Evolutionary conservation across 176 grass and related monocot genomes (phyloP).

Genomic region (Urochloa ruziziensis): DNA sequence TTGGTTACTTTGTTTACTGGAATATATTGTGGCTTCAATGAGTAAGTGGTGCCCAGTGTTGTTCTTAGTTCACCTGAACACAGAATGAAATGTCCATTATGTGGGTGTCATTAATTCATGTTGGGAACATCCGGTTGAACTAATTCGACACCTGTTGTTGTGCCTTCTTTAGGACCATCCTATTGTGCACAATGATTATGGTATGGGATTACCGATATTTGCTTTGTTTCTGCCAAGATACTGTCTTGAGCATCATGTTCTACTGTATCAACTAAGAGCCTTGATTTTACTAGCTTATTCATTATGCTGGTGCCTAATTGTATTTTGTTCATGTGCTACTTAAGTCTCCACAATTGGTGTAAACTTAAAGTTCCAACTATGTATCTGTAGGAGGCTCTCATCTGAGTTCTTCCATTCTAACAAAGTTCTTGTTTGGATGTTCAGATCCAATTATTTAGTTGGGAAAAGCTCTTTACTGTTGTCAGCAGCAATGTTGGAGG

Average conservation of each 20-base stretch:
- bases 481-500: no score
- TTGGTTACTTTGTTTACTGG: background rate
- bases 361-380: background rate
- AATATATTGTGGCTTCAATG: background rate
- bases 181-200: background rate
- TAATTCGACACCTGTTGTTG: background rate
- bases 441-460: background rate
- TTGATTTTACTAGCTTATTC: background rate
- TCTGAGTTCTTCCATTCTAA: background rate
- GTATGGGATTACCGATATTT: background rate
- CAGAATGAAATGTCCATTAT: background rate
- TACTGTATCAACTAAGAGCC: background rate
- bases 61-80: background rate
- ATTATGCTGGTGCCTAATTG: background rate
- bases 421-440: background rate
- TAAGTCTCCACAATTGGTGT: background rate
- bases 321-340: background rate
- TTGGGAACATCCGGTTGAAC: background rate
- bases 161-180: background rate
- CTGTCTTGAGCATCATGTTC: background rate
- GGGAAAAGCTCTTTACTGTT: background rate
- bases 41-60: background rate
- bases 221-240: slow-evolving; percentile 1
- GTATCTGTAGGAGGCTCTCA: background rate
- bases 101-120: background rate